Conservation (phyloP, 1,139 yeast genomes). For the Pichia sp. region DNA sequence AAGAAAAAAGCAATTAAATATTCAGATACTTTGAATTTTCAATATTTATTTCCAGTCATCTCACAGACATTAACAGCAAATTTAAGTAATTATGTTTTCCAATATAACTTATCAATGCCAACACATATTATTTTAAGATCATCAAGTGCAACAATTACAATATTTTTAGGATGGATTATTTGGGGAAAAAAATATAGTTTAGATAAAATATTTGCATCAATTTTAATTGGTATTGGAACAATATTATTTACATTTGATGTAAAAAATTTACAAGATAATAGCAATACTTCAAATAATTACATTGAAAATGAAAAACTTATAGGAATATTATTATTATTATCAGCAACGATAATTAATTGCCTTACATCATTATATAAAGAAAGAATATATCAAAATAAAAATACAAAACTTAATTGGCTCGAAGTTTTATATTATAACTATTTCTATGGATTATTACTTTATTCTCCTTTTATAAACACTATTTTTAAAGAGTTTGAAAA, state of each 20-base stretch:
- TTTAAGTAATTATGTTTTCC: constrained; percentile 55
- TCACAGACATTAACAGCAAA: constrained; percentile 8
- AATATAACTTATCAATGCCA: constrained; percentile 56
- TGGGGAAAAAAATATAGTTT: constrained; percentile 41
- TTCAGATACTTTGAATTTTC: not conserved
- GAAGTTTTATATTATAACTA: constrained; percentile 62
- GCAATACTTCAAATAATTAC: too few relatives aligned
- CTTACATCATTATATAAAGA: constrained; percentile 54
- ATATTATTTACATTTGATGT: constrained; percentile 38
- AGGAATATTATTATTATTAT: constrained; percentile 9
- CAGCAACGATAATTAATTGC: constrained; percentile 17
- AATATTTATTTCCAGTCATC: constrained; percentile 10
- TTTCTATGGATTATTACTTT: constrained; percentile 51
- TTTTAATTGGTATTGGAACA: constrained; percentile 51
- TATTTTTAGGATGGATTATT: constrained; percentile 48
- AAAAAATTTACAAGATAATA: not conserved
- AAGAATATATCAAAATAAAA: constrained; percentile 32
- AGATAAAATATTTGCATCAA: constrained; percentile 45
- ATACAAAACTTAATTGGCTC: constrained; percentile 44
- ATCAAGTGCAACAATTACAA: constrained; percentile 56
- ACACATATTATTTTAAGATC: constrained; percentile 64
- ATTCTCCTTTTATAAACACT: constrained; percentile 32
- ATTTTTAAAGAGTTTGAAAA: constrained; percentile 13
- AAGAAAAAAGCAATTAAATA: too few relatives aligned
- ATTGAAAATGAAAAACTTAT: not conserved